Conservation (phyloP, 129 eudicot genomes). For the Flaveria trinervia region DNA sequence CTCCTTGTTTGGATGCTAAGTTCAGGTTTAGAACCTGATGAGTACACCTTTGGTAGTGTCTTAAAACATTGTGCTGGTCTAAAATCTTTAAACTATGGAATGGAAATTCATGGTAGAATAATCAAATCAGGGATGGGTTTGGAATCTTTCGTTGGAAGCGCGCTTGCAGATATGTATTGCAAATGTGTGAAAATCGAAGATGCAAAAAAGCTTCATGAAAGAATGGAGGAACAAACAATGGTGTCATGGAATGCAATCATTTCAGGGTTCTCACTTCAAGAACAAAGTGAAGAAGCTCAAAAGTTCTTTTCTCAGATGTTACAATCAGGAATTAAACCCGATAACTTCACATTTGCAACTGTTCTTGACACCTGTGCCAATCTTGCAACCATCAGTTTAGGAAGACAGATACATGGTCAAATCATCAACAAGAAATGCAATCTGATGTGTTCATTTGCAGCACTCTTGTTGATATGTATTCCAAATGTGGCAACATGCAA, state of each 20-base stretch:
- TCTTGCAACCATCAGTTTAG: constrained; percentile 76
- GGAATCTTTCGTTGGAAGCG: constrained; percentile 65
- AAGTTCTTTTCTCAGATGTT: constrained; percentile 63
- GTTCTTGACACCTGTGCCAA: constrained; percentile 91
- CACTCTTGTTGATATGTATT: constrained; percentile 90
- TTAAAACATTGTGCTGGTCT: constrained; percentile 73
- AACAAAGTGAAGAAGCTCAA: constrained; percentile 79
- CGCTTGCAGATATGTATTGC: constrained; percentile 88
- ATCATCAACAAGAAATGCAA: constrained; percentile 73
- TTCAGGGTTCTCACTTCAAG: constrained; percentile 59
- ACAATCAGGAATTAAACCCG: constrained; percentile 64
- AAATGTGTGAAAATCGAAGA: constrained; percentile 74
- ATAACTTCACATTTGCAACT: constrained; percentile 82
- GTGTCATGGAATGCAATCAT: constrained; percentile 93
- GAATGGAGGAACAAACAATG: constrained; percentile 64
- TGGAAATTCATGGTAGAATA: constrained; percentile 64
- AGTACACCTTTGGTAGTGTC: constrained; percentile 81
- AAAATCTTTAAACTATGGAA: constrained; percentile 54
- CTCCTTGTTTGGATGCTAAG: constrained; percentile 66
- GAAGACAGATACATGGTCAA: constrained; percentile 88
- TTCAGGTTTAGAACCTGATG: constrained; percentile 74
- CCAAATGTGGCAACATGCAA: constrained; percentile 78
- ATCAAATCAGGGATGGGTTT: constrained; percentile 64
- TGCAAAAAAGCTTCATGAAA: constrained; percentile 74
- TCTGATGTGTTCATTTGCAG: constrained; percentile 70